phyloP scores from a whole-genome alignment of 768 basidiomycete genomes.

The Peribolospora kevripleyi region DNA sequence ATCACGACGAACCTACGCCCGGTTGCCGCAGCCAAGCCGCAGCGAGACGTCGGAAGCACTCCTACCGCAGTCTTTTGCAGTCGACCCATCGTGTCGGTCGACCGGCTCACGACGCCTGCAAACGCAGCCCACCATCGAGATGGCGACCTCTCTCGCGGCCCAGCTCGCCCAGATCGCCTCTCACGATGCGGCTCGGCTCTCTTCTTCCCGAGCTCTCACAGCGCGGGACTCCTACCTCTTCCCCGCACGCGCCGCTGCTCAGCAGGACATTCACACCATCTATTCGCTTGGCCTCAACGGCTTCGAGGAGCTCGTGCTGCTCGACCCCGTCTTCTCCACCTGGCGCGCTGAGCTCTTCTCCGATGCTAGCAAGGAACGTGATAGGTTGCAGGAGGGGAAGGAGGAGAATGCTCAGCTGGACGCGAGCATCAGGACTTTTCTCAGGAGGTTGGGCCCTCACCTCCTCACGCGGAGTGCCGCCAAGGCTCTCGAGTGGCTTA shows the following conservation, averaged over 20 bases:
- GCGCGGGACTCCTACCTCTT: slow-evolving; percentile 13
- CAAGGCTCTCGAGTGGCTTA: slow-evolving; percentile 81
- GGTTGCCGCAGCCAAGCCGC: too few species aligned
- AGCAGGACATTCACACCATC: slow-evolving; percentile 68
- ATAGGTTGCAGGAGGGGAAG: slow-evolving; percentile 47
- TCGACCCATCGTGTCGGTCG: too few species aligned
- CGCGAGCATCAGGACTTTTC: slow-evolving; percentile 32
- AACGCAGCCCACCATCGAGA: background rate
- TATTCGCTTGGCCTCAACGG: slow-evolving; percentile 57
- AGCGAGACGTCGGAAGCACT: too few species aligned
- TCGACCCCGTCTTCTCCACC: slow-evolving; percentile 33
- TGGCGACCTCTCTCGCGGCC: slow-evolving; percentile 42
- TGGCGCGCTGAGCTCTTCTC: slow-evolving; percentile 59
- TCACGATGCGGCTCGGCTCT: slow-evolving; percentile 46
- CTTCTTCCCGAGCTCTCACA: slow-evolving; percentile 30
- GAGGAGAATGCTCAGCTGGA: slow-evolving; percentile 45
- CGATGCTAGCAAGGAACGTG: slow-evolving; percentile 43
- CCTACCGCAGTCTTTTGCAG: too few species aligned
- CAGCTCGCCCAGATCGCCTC: slow-evolving; percentile 61
- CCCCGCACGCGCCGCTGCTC: slow-evolving; percentile 32
- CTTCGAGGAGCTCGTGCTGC: slow-evolving; percentile 39
- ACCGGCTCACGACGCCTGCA: too few species aligned
- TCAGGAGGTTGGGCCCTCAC: slow-evolving; percentile 52
- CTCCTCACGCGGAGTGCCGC: slow-evolving; percentile 55
- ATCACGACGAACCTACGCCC: background rate